Evolutionary conservation across 2,329 filamentous ascomycete genomes (phyloP), one percentile per base, ranked within the genome.

Genomic region (Colletotrichum ledebouriae): DNA sequence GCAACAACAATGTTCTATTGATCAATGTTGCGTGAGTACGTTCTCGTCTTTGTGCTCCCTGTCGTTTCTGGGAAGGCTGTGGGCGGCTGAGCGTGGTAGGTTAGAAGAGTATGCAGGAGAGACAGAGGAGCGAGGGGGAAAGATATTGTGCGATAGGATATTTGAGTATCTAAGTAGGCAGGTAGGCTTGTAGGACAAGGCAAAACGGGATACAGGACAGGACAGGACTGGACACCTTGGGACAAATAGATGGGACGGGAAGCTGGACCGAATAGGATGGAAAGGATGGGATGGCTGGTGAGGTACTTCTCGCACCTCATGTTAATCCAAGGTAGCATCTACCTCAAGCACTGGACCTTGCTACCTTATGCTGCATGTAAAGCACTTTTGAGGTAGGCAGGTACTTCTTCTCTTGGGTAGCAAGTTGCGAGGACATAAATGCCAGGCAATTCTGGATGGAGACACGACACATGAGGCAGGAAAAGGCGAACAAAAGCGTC

Each of bases 11-110:
- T 49, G 60, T 44, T 65, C 46, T 55, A 17, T 17, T 29, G 20
- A 25, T 37, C 13, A 25, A 60, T 41, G 33, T 59, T 17, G 55
- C 47, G 46, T n/a, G 33, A 33, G 39, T 34, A 6, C 37, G 33
- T 69, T 20, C 56, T 56, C 42, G 61, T 69, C 61, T 59, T 69
- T 65, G 49, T 69, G 47, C 56, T 42, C 61, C 42, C 29, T 44
- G 13, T 61, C 46, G 34, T 44, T 61, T 42, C 33, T 17, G 58
- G 58, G 33, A 22, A 17, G 41, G 22, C 41, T 64, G 55, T 22
- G 34, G 15, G 44, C 37, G 17, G 29, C 15, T 46, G 34, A 29
- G 49, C 12, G 49, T 17, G 49, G 49, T 37, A 11, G 49, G 12
- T 10, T 13, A 6, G 13, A 15, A 25, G n/a, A 0, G 22, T 29